Conservation (phyloP, 1,284 basidiomycete genomes). For the Ustilago vetiveriae region DNA sequence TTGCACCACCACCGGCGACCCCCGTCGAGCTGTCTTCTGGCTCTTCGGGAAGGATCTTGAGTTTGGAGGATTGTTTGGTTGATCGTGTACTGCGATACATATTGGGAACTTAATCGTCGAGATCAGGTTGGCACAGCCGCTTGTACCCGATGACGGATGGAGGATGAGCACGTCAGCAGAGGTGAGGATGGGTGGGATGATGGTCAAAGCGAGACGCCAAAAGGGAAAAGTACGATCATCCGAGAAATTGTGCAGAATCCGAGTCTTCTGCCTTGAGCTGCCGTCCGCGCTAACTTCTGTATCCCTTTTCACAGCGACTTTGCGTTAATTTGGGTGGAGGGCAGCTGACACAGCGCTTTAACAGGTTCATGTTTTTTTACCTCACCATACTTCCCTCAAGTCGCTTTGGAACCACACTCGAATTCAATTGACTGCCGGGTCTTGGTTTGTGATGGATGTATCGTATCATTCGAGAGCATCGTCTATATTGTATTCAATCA, state of each 20-base stretch:
- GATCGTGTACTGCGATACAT: slow-evolving; percentile 67
- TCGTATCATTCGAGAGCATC: too few relatives aligned
- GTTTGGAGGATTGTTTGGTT: slow-evolving; percentile 86
- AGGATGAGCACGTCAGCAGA: too few relatives aligned
- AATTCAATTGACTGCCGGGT: too few relatives aligned
- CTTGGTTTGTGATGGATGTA: too few relatives aligned
- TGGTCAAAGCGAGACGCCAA: slow-evolving; percentile 10
- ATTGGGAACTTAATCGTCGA: neutral
- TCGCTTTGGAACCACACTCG: too few relatives aligned
- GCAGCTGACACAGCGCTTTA: neutral
- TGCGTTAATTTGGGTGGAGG: too few relatives aligned
- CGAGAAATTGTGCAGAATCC: neutral
- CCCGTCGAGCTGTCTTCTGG: slow-evolving; percentile 72
- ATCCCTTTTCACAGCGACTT: too few relatives aligned
- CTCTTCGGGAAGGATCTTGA: slow-evolving; percentile 92
- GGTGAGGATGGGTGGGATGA: too few relatives aligned
- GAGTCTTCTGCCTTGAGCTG: neutral
- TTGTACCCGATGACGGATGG: too few relatives aligned
- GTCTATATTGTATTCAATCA: neutral
- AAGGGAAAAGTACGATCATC: neutral
- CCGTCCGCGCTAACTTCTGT: neutral
- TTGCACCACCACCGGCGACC: slow-evolving; percentile 8
- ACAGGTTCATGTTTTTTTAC: neutral
- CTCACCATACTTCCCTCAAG: neutral
- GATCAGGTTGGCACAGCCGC: too few relatives aligned